Percentiles rank a stretch among this genome's conserved stretches.
Conservation (phyloP, 306 rosid genomes). For the Acacia confusa region DNA sequence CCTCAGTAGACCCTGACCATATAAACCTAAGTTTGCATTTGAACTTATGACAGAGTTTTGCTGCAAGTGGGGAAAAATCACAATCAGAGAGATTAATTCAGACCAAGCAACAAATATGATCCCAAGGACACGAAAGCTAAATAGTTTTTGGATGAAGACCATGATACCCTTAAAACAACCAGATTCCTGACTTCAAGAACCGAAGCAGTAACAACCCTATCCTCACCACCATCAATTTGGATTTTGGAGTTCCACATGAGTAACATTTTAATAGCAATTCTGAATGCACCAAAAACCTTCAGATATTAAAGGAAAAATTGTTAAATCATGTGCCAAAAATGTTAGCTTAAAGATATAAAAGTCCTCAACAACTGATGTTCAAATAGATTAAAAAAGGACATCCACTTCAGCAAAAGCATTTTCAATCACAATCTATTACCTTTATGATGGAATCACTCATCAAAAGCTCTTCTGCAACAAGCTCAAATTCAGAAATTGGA, state of each 20-base stretch:
- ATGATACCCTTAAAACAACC: constrained; percentile 83
- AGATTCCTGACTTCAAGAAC: constrained; percentile 95
- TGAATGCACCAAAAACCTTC: constrained; percentile 97
- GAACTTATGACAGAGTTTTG: constrained; percentile 85
- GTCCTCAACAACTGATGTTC: constrained; percentile 28
- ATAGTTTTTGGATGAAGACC: constrained; percentile 30
- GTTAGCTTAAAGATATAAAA: constrained; percentile 23
- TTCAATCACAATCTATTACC: constrained; percentile 48
- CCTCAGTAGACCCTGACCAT: constrained; percentile 93
- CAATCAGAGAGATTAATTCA: constrained; percentile 33
- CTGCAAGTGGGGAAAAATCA: constrained; percentile 57
- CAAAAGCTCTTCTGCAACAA: constrained; percentile 97
- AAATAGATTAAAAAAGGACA: constrained; percentile 13
- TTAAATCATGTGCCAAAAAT: constrained; percentile 27
- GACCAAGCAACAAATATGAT: constrained; percentile 28
- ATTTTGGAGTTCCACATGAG: constrained; percentile 93
- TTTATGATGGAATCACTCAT: constrained; percentile 91
- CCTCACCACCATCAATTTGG: constrained; percentile 82
- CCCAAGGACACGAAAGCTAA: constrained; percentile 18
- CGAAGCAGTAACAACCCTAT: constrained; percentile 80
- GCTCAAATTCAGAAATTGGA: constrained; percentile 97
- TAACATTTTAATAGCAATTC: constrained; percentile 94
- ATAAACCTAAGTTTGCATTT: constrained; percentile 87
- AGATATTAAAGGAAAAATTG: constrained; percentile 31
- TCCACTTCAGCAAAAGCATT: constrained; percentile 20